These are phyloP conservation scores for Penicillium oxalicum DNA, from an alignment of 2,329 filamentous ascomycete species.

Conservation along the genomic window DNA sequence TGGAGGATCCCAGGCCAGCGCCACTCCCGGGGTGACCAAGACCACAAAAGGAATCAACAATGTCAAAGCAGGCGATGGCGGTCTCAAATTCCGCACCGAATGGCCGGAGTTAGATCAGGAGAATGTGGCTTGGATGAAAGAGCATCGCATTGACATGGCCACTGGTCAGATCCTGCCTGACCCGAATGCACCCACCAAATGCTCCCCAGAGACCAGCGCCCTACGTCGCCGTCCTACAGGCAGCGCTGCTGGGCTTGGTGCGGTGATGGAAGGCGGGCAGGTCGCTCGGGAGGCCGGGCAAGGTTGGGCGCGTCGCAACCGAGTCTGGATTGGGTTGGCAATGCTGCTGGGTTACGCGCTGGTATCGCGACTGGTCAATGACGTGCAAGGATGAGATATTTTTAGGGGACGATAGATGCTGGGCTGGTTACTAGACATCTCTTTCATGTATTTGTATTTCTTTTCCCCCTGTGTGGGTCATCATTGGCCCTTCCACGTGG, in stretches of 20 bases:
- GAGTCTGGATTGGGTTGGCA: constrained; percentile 64
- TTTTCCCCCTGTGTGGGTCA: constrained; percentile 2
- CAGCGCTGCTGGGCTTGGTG: constrained; percentile 50
- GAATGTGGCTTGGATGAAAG: constrained; percentile 88
- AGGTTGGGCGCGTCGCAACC: constrained; percentile 76
- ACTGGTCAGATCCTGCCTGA: constrained; percentile 65
- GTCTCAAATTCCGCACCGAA: constrained; percentile 79
- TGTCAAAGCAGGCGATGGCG: constrained; percentile 85
- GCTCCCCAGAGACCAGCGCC: constrained; percentile 57
- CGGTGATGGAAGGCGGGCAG: constrained; percentile 72
- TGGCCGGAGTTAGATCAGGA: constrained; percentile 85
- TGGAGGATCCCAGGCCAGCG: constrained; percentile 61
- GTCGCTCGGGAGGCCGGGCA: constrained; percentile 70
- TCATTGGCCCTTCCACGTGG: constrained; percentile 11
- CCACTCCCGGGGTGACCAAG: constrained; percentile 46
- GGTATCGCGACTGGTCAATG: constrained; percentile 66
- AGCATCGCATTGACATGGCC: constrained; percentile 68
- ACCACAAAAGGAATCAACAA: constrained; percentile 65
- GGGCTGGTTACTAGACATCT: constrained; percentile 1
- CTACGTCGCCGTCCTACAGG: constrained; percentile 58
- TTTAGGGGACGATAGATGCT: background rate
- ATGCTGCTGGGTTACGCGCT: constrained; percentile 77
- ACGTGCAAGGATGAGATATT: constrained; percentile 32
- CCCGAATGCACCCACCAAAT: constrained; percentile 48
- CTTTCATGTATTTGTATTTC: background rate